Evolutionary conservation across 352 stramenopile species (phyloP), one percentile per base, ranked within the genome.

Genomic region (Phytophthora citrophthora): DNA sequence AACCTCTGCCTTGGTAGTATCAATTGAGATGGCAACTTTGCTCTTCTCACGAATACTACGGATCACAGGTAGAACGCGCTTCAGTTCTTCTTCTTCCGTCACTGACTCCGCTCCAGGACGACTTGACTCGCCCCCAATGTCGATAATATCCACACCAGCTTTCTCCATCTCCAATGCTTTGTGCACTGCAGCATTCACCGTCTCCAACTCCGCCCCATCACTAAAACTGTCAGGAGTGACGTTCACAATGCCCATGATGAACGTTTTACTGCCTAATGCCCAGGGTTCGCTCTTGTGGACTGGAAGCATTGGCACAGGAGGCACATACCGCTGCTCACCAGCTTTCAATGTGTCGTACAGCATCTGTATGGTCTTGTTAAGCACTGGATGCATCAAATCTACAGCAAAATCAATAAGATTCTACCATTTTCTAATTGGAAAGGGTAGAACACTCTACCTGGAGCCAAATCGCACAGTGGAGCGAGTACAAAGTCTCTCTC

Each of bases 211-310:
- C 2, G 68, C 73, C 3, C 74, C 66, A 36, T 89, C 84, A 76
- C 94, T 99, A 64, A 99, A 99, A 70, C 92, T 98, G 74, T 99
- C 97, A 9, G 98, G 97, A 15, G 98, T 99, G n/a, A 98, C 88
- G 78, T 99, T 99, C 5, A 99, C 60, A 69, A 99, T 99, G 27
- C 97, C 97, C 97, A 99, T 99, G 45, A 99, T 86, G 29, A 84
- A 91, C 5, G 86, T 93, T 54, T 93, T 92, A n/a, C 51, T 64
- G 5, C 73, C 76, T 8, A 93, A 54, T 10, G 57, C 55, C 77
- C 78, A 88, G 6, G 77, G 77, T 0, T 26, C 23, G 1, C 43
- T 49, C 54, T 92, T 90, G 16, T 61, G 20, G 1, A 84, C 74
- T 13, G 81, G 81, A 2, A 95, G 61, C 56, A 93, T 70, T 15